Evolutionary conservation across 805 yeast species (phyloP), one percentile per base, ranked within the genome.

Genomic region (Monosporozyma unispora): DNA sequence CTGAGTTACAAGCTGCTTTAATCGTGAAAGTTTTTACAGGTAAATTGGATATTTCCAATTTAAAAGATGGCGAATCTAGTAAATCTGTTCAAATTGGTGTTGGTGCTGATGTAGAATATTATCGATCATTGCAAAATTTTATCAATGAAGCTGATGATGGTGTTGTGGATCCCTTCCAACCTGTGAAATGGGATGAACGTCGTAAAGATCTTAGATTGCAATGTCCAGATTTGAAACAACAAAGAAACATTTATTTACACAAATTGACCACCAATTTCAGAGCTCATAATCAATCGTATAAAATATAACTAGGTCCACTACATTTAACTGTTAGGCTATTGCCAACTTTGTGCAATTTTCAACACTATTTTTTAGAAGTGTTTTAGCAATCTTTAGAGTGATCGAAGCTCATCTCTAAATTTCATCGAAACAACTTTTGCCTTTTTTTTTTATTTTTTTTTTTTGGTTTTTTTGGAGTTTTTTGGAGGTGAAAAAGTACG

Each of bases 1-100:
- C 84, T 14, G 81, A 78, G 57, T 68, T 78, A 45, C 93, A 86
- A 60, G 87, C 84, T 0, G 71, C 81, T 7, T 74, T 81, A 58
- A 69, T 85, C 28, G 77, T 85, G 2, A 71, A 88, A 50, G 79
- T 80, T 2, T 79, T 84, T 67, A 62, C 78, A 4, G 81, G 81
- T 0, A 70, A 80, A 41, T 61, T 85, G 2, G 11, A 54, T 14
- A 63, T 82, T 12, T 88, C 89, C 1, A 40, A 72, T n/a, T 16
- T 18, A 6, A 4, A 39, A 21, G 47, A 51, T 8, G 49, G 50
- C 27, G 64, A 61, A 40, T 49, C 49, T 3, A 50, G 57, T 16
- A 52, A 21, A 19, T 21, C 42, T 39, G 25, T 39, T 19, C n/a
- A 21, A 21, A 4, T 39, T 39, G 42, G 58, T 8, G 54, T 51